Conservation (phyloP, 495 filamentous ascomycete species). For the Penicillium macrosclerotiorum region DNA sequence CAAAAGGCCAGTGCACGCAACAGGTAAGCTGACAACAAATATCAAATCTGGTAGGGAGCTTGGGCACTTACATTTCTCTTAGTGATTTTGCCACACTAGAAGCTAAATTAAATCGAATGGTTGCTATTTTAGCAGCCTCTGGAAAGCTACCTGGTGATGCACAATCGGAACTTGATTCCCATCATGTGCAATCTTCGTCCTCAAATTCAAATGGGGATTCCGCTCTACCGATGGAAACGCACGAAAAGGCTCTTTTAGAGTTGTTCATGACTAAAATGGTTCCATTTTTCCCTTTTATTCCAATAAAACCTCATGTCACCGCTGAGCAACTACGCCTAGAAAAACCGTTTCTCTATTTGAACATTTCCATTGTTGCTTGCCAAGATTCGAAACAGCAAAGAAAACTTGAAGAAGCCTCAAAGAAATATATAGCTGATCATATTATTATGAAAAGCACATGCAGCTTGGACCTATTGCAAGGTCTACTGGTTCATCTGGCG, state of each 20-base stretch:
- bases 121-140: constrained; percentile 20
- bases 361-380: constrained; percentile 36
- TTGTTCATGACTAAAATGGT: constrained; percentile 16
- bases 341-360: constrained; percentile 36
- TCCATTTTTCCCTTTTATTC: constrained; percentile 38
- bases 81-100: constrained; percentile 22
- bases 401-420: constrained; percentile 18
- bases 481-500: constrained; percentile 38
- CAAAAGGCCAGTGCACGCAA: constrained; percentile 1
- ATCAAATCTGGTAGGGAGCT: not conserved
- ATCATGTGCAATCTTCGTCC: not conserved
- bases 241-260: constrained; percentile 13
- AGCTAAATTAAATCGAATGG: constrained; percentile 26
- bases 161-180: constrained; percentile 3
- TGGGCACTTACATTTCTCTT: not conserved
- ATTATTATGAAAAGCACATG: constrained; percentile 33
- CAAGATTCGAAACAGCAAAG: constrained; percentile 19
- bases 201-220: not conserved
- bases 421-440: constrained; percentile 29
- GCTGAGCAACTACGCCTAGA: constrained; percentile 26
- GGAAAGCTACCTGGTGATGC: constrained; percentile 2
- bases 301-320: constrained; percentile 24
- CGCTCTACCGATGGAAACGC: not conserved
- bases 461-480: constrained; percentile 39
- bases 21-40: constrained; percentile 6